A percentile compares a stretch with the other conserved stretches of the same genome.
These are phyloP conservation scores for Catunica adiposa DNA, from an alignment of 2,329 filamentous ascomycete genomes.

Conservation along the genomic window DNA sequence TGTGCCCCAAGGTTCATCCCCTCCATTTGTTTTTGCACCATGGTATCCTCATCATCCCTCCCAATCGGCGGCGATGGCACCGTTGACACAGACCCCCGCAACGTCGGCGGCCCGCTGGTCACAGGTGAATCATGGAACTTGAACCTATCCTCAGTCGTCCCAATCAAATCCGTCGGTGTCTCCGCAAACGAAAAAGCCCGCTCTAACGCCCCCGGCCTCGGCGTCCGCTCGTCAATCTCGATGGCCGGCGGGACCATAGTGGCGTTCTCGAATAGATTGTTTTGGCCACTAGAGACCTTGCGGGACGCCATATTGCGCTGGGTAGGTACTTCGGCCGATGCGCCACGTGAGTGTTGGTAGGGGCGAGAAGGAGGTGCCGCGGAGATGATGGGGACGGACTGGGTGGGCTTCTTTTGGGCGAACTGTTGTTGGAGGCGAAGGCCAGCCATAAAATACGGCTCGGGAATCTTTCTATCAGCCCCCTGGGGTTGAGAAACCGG, in stretches of 20 bases:
- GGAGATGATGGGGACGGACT: background rate
- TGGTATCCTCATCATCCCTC: background rate
- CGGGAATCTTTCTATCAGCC: background rate
- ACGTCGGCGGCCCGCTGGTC: conserved; percentile 1
- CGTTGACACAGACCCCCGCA: conserved; percentile 9
- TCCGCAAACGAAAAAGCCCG: conserved; percentile 3
- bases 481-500: background rate
- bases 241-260: background rate
- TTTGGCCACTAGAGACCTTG: no score
- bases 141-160: background rate
- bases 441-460: conserved; percentile 10
- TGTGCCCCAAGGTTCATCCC: background rate
- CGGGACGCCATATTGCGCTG: background rate
- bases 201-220: background rate
- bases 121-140: conserved; percentile 9
- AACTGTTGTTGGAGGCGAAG: conserved; percentile 10
- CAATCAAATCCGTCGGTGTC: conserved; percentile 4
- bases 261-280: background rate
- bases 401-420: background rate
- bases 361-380: background rate
- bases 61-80: conserved; percentile 3
- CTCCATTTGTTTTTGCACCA: background rate
- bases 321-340: background rate
- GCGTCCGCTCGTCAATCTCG: background rate
- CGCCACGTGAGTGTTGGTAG: background rate